Evolutionary conservation across 805 yeast species (phyloP).

Genomic region (Candida caryicola): DNA sequence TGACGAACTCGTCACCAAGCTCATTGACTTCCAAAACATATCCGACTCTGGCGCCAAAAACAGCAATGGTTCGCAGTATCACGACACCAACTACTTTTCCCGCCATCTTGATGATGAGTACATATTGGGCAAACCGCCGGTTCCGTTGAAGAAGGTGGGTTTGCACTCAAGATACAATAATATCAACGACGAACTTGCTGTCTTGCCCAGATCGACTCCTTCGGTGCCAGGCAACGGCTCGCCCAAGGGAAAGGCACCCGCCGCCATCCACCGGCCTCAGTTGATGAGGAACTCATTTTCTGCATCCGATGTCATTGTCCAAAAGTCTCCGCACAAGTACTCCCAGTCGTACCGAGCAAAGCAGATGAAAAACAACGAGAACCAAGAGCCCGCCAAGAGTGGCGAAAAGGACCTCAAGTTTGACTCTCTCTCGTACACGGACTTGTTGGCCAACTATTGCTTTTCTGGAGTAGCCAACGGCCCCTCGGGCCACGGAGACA

Average conservation of each 20-base stretch:
- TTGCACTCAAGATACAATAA: constrained; percentile 17
- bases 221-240: constrained; percentile 2
- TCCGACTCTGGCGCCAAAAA: not conserved
- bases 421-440: constrained; percentile 29
- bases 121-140: not conserved
- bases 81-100: not conserved
- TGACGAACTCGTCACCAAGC: constrained; percentile 22
- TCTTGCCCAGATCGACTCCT: constrained; percentile 8
- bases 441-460: constrained; percentile 35
- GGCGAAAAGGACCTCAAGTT: constrained; percentile 12
- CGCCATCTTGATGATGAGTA: constrained; percentile 1
- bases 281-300: constrained; percentile 18
- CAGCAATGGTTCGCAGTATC: not conserved
- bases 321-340: constrained; percentile 18
- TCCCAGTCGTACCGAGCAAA: constrained; percentile 28
- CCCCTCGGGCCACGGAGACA: not conserved
- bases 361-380: not conserved
- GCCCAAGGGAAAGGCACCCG: constrained; percentile 1
- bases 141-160: constrained; percentile 10
- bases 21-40: constrained; percentile 15
- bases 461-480: constrained; percentile 26
- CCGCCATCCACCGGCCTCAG: constrained; percentile 13
- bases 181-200: constrained; percentile 12
- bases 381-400: not conserved
- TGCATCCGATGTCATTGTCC: constrained; percentile 14